These are phyloP conservation scores for Athelia psychrophila DNA, from an alignment of 1,284 basidiomycete species.

Conservation along the genomic window DNA sequence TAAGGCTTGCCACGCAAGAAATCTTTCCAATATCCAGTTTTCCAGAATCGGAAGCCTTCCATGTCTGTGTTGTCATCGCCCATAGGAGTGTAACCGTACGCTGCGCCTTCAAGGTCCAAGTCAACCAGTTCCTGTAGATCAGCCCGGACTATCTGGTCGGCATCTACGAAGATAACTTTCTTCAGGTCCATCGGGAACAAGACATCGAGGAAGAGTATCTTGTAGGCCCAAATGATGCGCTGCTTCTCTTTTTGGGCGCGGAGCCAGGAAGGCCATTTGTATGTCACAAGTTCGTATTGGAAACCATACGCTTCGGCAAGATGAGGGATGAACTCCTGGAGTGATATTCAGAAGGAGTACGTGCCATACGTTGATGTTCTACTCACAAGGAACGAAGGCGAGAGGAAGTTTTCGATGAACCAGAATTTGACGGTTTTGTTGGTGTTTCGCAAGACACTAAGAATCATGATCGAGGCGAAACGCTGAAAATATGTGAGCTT, in stretches of 20 bases:
- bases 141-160: slow-evolving; percentile 95
- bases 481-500: slow-evolving; percentile 49
- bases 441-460: slow-evolving; percentile 93
- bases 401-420: slow-evolving; percentile 99
- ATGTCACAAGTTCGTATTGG: slow-evolving; percentile 95
- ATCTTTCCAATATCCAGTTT: slow-evolving; percentile 91
- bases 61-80: slow-evolving; percentile 93
- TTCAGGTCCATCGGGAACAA: slow-evolving; percentile 98
- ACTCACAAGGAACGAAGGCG: slow-evolving; percentile 90
- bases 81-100: slow-evolving; percentile 97
- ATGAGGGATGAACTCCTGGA: slow-evolving; percentile 91
- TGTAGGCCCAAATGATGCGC: slow-evolving; percentile 99
- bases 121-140: slow-evolving; percentile 93
- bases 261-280: slow-evolving; percentile 99
- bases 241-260: slow-evolving; percentile 97
- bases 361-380: slow-evolving; percentile 1
- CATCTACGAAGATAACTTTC: slow-evolving; percentile 98
- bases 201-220: slow-evolving; percentile 98
- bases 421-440: slow-evolving; percentile 96
- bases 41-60: slow-evolving; percentile 99
- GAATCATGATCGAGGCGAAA: slow-evolving; percentile 97
- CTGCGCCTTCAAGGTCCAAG: slow-evolving; percentile 86
- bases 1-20: slow-evolving; percentile 81
- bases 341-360: slow-evolving; percentile 5
- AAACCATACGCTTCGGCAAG: slow-evolving; percentile 89